Percentiles rank a stretch among this genome's conserved stretches.
Conservation (phyloP, 306 rosid genomes). For the Quercus suber region DNA sequence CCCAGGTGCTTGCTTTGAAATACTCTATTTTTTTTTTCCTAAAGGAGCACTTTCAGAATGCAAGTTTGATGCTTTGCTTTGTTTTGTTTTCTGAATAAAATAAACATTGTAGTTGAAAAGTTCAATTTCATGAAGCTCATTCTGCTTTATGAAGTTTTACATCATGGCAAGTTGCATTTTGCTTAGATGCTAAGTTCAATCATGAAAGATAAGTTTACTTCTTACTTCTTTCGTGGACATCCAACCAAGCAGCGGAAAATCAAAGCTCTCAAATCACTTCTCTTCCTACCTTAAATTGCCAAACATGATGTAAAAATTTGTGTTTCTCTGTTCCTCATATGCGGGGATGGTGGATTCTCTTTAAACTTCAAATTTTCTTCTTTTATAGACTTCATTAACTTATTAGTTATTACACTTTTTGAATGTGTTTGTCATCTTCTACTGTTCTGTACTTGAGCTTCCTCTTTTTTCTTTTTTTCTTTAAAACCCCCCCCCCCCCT, state of each 20-base stretch:
- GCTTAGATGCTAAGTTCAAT: neutral
- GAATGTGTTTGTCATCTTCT: neutral
- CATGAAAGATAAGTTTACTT: neutral
- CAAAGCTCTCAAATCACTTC: neutral
- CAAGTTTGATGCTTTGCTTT: neutral
- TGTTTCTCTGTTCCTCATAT: neutral
- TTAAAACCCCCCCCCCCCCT: too few species aligned
- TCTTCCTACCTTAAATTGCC: neutral
- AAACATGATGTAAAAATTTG: neutral
- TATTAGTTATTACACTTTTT: neutral
- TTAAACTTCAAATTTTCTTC: neutral
- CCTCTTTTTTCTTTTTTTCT: too few species aligned
- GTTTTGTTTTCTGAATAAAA: too few species aligned
- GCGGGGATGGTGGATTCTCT: neutral
- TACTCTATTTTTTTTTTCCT: neutral
- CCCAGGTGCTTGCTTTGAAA: slow-evolving; percentile 54
- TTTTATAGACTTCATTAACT: neutral
- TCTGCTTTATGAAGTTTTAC: neutral
- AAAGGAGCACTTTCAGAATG: neutral
- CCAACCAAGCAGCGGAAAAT: neutral
- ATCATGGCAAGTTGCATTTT: neutral
- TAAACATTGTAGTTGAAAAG: neutral
- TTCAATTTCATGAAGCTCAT: neutral
- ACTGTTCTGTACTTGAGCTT: neutral
- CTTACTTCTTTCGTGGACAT: neutral